phyloP scores from a whole-genome alignment of 225 moss, liverwort and hornwort genomes.

The Anthoceros angustus region DNA sequence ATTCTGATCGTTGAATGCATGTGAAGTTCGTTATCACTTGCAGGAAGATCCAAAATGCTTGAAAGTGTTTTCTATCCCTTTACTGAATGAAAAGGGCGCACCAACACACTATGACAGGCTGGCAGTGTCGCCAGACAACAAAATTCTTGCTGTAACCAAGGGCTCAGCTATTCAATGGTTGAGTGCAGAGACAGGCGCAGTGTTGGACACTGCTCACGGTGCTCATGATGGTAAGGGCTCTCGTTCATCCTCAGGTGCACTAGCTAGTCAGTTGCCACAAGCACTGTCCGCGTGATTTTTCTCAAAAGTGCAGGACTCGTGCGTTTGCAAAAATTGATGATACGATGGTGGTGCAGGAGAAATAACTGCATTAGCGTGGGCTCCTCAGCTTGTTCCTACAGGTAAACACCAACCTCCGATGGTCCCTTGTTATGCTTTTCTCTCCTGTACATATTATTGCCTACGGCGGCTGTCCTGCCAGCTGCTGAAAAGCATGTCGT shows the following conservation, averaged over 20 bases:
- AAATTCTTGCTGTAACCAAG: slow-evolving; percentile 57
- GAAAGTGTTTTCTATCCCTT: slow-evolving; percentile 64
- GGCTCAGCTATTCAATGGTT: slow-evolving; percentile 76
- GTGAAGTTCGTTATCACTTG: slow-evolving; percentile 79
- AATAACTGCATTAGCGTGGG: slow-evolving; percentile 65
- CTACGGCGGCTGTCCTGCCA: background rate
- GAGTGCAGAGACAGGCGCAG: slow-evolving; percentile 50
- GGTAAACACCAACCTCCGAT: slow-evolving; percentile 19
- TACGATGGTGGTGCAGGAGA: slow-evolving; percentile 26
- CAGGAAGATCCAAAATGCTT: slow-evolving; percentile 98
- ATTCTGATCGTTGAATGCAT: background rate
- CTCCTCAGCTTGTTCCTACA: slow-evolving; percentile 74
- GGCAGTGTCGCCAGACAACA: slow-evolving; percentile 72
- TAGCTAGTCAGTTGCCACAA: background rate
- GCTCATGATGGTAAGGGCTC: slow-evolving; percentile 72
- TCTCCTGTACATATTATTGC: background rate
- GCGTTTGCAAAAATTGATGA: background rate
- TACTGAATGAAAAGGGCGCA: slow-evolving; percentile 41
- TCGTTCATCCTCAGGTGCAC: background rate
- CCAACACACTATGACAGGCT: slow-evolving; percentile 57
- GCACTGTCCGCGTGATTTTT: background rate
- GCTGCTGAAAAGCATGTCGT: slow-evolving; percentile 3
- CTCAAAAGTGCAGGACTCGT: background rate
- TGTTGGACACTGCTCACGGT: slow-evolving; percentile 76
- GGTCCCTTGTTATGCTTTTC: background rate